phyloP scores from a whole-genome alignment of 805 yeast species.

The Saccharomycopsis oosterbeekiorum region DNA sequence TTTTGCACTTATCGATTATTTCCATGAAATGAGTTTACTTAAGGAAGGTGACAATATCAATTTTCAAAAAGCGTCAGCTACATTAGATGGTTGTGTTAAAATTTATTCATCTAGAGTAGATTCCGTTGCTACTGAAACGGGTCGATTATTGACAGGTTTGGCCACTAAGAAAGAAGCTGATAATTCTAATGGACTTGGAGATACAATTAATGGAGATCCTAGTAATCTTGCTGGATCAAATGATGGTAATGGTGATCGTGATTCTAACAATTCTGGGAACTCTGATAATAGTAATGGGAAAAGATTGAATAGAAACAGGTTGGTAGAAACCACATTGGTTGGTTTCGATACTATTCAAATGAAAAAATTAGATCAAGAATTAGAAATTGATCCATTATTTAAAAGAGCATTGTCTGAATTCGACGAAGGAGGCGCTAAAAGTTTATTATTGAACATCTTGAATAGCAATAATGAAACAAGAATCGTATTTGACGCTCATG shows the following conservation, averaged over 20 bases:
- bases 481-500: conserved; percentile 53
- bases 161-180: conserved; percentile 33
- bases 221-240: conserved; percentile 22
- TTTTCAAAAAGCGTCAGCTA: conserved; percentile 84
- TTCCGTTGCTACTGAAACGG: conserved; percentile 85
- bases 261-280: conserved; percentile 18
- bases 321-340: conserved; percentile 38
- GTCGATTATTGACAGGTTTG: conserved; percentile 68
- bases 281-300: conserved; percentile 22
- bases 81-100: conserved; percentile 90
- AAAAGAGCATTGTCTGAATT: conserved; percentile 67
- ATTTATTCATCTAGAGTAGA: conserved; percentile 87
- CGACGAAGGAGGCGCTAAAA: conserved; percentile 77
- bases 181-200: conserved; percentile 19
- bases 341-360: conserved; percentile 41
- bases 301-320: conserved; percentile 22
- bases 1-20: conserved; percentile 83
- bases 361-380: conserved; percentile 52
- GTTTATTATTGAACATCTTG: conserved; percentile 53
- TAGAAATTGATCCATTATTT: conserved; percentile 64
- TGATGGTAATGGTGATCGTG: conserved; percentile 22
- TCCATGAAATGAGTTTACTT: conserved; percentile 69
- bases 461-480: conserved; percentile 25
- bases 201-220: conserved; percentile 20
- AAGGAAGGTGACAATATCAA: conserved; percentile 72